Evolutionary conservation across 2,329 filamentous ascomycete genomes (phyloP).

Genomic region (Colletotrichum orchidophilum): DNA sequence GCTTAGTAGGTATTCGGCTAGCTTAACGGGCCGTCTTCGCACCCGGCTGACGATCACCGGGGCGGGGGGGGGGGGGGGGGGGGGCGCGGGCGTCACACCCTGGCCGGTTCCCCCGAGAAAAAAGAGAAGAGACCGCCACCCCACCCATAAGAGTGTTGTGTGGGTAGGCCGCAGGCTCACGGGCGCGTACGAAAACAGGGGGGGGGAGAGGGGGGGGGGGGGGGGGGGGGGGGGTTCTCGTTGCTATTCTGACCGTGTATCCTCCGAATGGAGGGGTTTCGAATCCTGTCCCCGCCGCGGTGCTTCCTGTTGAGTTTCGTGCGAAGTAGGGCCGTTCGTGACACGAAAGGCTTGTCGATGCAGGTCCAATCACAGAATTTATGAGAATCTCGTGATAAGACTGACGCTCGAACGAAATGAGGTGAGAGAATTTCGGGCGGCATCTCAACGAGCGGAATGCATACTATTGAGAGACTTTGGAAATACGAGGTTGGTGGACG

Average conservation of each 20-base stretch:
- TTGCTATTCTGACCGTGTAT: not conserved
- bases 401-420: not conserved
- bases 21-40: not conserved
- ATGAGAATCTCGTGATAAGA: not conserved
- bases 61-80: too few relatives aligned
- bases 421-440: not conserved
- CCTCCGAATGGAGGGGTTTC: not conserved
- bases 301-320: constrained; percentile 15
- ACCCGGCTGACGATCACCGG: not conserved
- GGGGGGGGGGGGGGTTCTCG: too few relatives aligned
- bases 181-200: too few relatives aligned
- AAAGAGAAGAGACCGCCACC: too few relatives aligned
- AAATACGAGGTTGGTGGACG: constrained; percentile 7
- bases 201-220: not conserved
- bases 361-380: constrained; percentile 13
- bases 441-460: not conserved
- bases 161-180: too few relatives aligned
- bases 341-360: not conserved
- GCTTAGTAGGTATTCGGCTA: constrained; percentile 11
- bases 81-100: too few relatives aligned
- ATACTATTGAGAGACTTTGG: not conserved
- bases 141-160: not conserved
- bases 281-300: constrained; percentile 1
- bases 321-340: constrained; percentile 34
- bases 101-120: too few relatives aligned